Base-by-base conservation (phyloP, 1,284 basidiomycete genomes). In the Spongispora temasekensis region DNA sequence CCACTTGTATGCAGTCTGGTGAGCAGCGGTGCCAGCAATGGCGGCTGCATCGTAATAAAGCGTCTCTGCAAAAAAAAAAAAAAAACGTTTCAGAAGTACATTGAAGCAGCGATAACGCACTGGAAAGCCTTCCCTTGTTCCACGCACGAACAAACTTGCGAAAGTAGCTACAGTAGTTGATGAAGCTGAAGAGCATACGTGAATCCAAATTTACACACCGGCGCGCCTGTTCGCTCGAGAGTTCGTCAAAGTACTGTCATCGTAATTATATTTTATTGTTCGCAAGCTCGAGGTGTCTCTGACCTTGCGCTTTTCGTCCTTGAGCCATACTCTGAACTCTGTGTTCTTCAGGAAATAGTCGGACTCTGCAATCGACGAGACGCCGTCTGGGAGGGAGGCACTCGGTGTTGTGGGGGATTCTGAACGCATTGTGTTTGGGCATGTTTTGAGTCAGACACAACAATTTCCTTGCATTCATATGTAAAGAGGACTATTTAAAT, bases 91-190 rank as follows among this genome's bases (percentile, higher is more conserved):
- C n/a, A n/a, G n/a, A n/a, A n/a, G n/a, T n/a, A n/a, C n/a, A 44
- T 15, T n/a, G 15, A 9, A 15, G 8, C 6, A 44, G 25, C 5
- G 12, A 23, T 3, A 44, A 1, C 65, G 35, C 25, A 90, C 89
- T 81, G 21, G 84, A 75, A 19, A 93, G 77, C 72, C 83, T 87
- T 9, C 89, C 89, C 72, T 81, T 81, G 71, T 93, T 93, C 91
- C 91, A 93, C 32, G 84, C 84, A 83, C 91, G 91, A 50, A 91
- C 85, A 67, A 93, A 93, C 75, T 91, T 93, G 68, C 86, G 87
- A 71, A 93, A 93, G 71, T 93, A 92, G 69, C 90, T 91, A 71
- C 63, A 64, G 19, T 8, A 8, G 37, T 17, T 15, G n/a, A 32
- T 13, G 44, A 55, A 65, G 56, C 5, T 15, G 8, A 27, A n/a